Percentiles rank a stretch among this genome's conserved stretches.
Conservation (phyloP, 192 early-diverging fungal species). For the Coemansia sp. region DNA sequence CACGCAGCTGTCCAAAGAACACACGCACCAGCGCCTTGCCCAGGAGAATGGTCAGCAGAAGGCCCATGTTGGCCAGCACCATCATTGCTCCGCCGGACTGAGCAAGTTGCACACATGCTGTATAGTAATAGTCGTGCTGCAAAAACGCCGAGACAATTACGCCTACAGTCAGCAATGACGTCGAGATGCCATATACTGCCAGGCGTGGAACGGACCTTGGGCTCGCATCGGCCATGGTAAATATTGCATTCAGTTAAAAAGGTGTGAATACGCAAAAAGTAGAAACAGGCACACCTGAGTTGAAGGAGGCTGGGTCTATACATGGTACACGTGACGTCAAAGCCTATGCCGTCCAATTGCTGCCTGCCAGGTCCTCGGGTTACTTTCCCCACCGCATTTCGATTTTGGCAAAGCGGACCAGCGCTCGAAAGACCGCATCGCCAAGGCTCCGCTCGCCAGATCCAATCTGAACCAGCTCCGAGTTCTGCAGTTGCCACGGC, state of each 20-base stretch:
- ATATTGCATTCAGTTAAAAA: not conserved
- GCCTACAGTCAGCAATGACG: conserved; percentile 61
- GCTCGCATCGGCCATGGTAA: conserved; percentile 28
- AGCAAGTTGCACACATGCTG: conserved; percentile 85
- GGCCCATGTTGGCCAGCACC: conserved; percentile 78
- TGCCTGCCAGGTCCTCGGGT: not conserved
- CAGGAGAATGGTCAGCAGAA: conserved; percentile 75
- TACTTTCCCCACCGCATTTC: conserved; percentile 49
- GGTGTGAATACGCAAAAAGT: not conserved
- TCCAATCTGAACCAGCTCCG: conserved; percentile 39
- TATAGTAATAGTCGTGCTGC: conserved; percentile 81
- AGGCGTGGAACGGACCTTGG: conserved; percentile 51
- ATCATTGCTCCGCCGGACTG: conserved; percentile 85
- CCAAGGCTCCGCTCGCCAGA: conserved; percentile 24
- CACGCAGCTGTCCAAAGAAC: conserved; percentile 90
- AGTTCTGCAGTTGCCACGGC: conserved; percentile 48
- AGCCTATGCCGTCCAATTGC: not conserved
- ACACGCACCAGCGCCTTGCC: conserved; percentile 75
- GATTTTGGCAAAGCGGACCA: conserved; percentile 40
- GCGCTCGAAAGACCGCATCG: conserved; percentile 23
- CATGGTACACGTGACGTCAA: too few species aligned
- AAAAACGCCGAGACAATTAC: conserved; percentile 65
- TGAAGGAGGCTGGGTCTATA: too few species aligned
- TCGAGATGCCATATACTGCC: conserved; percentile 70
- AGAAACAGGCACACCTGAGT: too few species aligned